These are phyloP conservation scores for Casuarina glauca DNA, from an alignment of 306 rosid species.

Conservation along the genomic window DNA sequence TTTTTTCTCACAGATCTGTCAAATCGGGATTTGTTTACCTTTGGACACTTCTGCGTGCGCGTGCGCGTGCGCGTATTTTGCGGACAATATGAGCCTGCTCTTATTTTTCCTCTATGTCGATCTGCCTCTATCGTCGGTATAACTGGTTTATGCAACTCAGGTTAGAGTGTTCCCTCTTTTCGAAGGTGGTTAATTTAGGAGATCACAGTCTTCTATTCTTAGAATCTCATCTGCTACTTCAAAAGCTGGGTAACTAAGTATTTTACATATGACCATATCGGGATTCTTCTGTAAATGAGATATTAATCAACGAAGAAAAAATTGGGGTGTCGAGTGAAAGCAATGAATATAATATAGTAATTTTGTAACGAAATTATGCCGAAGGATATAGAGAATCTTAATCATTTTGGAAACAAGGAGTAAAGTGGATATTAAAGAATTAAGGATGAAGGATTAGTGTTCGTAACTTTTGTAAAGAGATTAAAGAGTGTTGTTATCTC, in stretches of 20 bases:
- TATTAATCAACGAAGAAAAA: no score
- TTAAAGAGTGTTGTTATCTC: background rate
- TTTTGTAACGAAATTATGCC: no score
- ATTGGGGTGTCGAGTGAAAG: no score
- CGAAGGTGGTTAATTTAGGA: no score
- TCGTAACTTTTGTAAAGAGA: background rate
- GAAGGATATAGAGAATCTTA: no score
- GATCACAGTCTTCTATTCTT: no score
- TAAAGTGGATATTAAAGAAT: background rate
- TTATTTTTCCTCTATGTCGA: background rate
- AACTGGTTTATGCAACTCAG: background rate
- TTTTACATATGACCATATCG: no score
- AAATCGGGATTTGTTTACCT: background rate
- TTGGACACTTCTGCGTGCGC: background rate
- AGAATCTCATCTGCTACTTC: no score
- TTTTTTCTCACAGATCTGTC: constrained; percentile 32
- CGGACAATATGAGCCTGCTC: background rate
- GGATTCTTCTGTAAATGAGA: no score
- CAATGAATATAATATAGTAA: no score
- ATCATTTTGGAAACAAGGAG: background rate
- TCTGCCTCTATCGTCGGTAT: background rate
- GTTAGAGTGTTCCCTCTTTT: background rate
- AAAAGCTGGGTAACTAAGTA: no score
- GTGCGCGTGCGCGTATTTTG: background rate
- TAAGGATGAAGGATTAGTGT: background rate